Evolutionary conservation across 805 yeast species (phyloP), one percentile per base, ranked within the genome.

Genomic region (Barnettozyma sp.): DNA sequence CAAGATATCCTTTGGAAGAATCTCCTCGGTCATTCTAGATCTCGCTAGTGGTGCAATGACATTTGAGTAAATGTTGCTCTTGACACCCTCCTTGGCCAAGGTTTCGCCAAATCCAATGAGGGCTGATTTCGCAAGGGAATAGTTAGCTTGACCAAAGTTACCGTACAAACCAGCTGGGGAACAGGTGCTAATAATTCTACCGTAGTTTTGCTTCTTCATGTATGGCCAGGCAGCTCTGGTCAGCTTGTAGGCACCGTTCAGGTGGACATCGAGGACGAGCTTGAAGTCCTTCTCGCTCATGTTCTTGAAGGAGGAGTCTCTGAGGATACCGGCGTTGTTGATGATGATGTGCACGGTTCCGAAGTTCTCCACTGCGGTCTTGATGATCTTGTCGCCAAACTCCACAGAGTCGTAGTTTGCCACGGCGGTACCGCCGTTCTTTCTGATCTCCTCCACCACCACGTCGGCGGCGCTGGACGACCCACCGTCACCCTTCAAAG

Each of bases 81-180:
- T 84, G 35, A 59, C 73, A 47, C 98, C 98, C 63, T 90, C 98
- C 64, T 86, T 88, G 18, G 97, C 95, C 54, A 88, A 73, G 7
- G 97, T 87, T 62, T 90, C 96, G 31, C 94, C 82, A 50, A 90
- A 76, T 9, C 97, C 97, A 38, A 90, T 83, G 35, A 87, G 66
- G 13, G 84, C 97, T 43, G 83, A 66, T 61, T 90, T 90, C 16
- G 96, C 97, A 20, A 95, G 88, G 1, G 96, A 78, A 63, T 90
- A 90, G 65, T 90, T 90, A 26, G 95, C 76, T 65, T 90, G 98
- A 33, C 98, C 98, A 63, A 88, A 90, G 64, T 87, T 87, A 43
- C 98, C 98, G 58, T 82, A 90, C 46, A 90, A 70, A 16, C 98
- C 98, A 23, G 97, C 97, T 4, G 97, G 96, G 4, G 96, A 87